Percentiles rank a stretch among this genome's conserved stretches.
Conservation (phyloP, 106 monocot species). For the Iris macrosiphon region DNA sequence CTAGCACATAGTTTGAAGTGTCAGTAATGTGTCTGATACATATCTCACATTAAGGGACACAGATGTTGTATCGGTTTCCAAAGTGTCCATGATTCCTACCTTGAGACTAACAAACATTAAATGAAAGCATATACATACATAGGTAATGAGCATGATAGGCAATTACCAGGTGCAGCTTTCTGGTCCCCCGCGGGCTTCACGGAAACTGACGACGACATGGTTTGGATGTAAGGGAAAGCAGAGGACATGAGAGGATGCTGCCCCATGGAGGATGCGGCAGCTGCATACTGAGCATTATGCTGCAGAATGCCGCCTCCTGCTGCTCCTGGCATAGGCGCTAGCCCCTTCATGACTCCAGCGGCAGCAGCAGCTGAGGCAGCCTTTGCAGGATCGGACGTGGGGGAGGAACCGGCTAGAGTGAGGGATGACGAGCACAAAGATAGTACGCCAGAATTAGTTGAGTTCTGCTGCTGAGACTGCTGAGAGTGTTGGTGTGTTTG, state of each 20-base stretch:
- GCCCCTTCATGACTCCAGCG: constrained; percentile 9
- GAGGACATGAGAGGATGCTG: constrained; percentile 11
- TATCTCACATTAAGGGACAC: neutral
- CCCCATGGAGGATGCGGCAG: neutral
- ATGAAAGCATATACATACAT: neutral
- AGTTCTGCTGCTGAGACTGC: constrained; percentile 20
- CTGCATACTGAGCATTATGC: constrained; percentile 10
- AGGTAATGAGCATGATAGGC: neutral
- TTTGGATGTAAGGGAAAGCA: constrained; percentile 25
- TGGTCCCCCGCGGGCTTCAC: constrained; percentile 43
- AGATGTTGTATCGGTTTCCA: neutral
- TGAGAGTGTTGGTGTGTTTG: constrained; percentile 10
- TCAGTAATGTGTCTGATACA: too few relatives aligned
- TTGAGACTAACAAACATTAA: neutral
- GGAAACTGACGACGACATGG: constrained; percentile 33
- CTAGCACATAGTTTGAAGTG: neutral
- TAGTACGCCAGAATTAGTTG: constrained; percentile 12
- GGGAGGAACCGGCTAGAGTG: neutral
- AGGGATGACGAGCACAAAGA: constrained; percentile 5
- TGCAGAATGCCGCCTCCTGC: constrained; percentile 16
- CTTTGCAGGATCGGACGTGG: constrained; percentile 16
- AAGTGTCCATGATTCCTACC: too few relatives aligned
- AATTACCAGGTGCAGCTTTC: constrained; percentile 41
- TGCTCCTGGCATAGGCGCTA: neutral
- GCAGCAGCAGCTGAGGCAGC: constrained; percentile 1